A percentile compares a stretch with the other conserved stretches of the same genome.
These are phyloP conservation scores for Neocatenulostroma microsporum DNA, from an alignment of 2,329 filamentous ascomycete genomes.

Conservation along the genomic window DNA sequence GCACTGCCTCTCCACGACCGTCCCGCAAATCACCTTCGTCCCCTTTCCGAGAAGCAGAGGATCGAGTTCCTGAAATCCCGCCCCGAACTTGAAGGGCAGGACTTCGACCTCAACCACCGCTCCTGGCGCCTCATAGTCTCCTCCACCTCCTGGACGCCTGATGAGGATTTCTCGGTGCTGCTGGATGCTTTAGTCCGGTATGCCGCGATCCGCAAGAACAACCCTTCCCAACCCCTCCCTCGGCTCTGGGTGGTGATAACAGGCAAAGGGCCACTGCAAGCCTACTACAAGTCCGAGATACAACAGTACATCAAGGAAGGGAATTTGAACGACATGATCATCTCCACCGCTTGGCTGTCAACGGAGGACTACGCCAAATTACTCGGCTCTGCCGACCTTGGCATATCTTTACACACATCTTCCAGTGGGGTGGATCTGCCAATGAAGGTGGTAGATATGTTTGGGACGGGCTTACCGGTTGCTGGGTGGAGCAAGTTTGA, in stretches of 20 bases:
- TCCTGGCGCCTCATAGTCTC: constrained; percentile 68
- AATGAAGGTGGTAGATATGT: constrained; percentile 99
- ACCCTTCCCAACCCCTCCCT: constrained; percentile 50
- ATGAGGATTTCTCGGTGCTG: constrained; percentile 87
- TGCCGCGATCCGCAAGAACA: constrained; percentile 35
- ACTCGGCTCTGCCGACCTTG: constrained; percentile 77
- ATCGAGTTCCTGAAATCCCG: constrained; percentile 56
- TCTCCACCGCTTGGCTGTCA: constrained; percentile 77
- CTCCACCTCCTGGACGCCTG: constrained; percentile 93
- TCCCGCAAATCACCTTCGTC: constrained; percentile 73
- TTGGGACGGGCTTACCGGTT: constrained; percentile 86
- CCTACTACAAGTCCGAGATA: constrained; percentile 64
- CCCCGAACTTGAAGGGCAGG: constrained; percentile 55
- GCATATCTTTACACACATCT: constrained; percentile 85
- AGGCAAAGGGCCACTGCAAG: constrained; percentile 80
- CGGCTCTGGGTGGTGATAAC: constrained; percentile 83
- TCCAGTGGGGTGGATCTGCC: constrained; percentile 91
- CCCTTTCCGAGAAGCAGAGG: constrained; percentile 47
- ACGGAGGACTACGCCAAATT: constrained; percentile 77
- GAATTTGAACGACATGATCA: constrained; percentile 60
- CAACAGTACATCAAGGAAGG: constrained; percentile 51
- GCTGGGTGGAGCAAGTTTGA: constrained; percentile 78
- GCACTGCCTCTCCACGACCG: constrained; percentile 74
- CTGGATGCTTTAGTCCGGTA: constrained; percentile 81
- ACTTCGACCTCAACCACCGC: constrained; percentile 36